Evolutionary conservation across 805 yeast species (phyloP).

Genomic region (Naumovozyma baii): DNA sequence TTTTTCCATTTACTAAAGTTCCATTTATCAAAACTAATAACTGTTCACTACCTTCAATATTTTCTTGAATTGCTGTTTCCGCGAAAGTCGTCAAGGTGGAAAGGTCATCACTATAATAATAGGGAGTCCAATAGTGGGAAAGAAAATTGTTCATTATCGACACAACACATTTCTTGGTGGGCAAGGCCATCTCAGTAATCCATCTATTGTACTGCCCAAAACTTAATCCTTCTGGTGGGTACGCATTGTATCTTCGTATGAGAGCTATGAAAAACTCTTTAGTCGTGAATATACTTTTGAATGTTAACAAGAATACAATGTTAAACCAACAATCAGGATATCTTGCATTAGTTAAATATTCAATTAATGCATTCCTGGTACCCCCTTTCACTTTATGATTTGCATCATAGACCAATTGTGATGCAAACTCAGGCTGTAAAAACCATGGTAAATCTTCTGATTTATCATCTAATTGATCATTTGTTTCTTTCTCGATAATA

Average conservation of each 20-base stretch:
- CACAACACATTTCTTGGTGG: conserved; percentile 54
- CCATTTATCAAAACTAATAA: conserved; percentile 30
- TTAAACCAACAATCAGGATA: conserved; percentile 50
- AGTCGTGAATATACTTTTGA: conserved; percentile 62
- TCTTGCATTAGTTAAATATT: conserved; percentile 68
- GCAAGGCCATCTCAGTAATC: conserved; percentile 58
- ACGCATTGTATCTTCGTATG: conserved; percentile 53
- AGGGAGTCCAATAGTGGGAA: conserved; percentile 57
- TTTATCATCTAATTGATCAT: too few relatives aligned
- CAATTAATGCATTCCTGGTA: conserved; percentile 61
- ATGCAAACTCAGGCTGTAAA: conserved; percentile 54
- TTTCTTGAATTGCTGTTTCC: conserved; percentile 29
- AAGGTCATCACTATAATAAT: conserved; percentile 40
- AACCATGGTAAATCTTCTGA: conserved; percentile 53
- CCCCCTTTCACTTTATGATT: conserved; percentile 76
- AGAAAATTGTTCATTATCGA: conserved; percentile 55
- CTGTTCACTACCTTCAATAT: conserved; percentile 34
- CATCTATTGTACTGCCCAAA: conserved; percentile 70
- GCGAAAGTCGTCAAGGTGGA: conserved; percentile 29
- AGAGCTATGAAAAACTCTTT: conserved; percentile 47
- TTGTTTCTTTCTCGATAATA: not conserved
- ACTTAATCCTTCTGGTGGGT: conserved; percentile 81
- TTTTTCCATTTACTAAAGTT: conserved; percentile 18
- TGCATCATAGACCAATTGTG: conserved; percentile 47
- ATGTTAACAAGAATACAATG: conserved; percentile 57